Conservation (phyloP, 2,329 filamentous ascomycete species). For the Aspergillus transmontanensis region DNA sequence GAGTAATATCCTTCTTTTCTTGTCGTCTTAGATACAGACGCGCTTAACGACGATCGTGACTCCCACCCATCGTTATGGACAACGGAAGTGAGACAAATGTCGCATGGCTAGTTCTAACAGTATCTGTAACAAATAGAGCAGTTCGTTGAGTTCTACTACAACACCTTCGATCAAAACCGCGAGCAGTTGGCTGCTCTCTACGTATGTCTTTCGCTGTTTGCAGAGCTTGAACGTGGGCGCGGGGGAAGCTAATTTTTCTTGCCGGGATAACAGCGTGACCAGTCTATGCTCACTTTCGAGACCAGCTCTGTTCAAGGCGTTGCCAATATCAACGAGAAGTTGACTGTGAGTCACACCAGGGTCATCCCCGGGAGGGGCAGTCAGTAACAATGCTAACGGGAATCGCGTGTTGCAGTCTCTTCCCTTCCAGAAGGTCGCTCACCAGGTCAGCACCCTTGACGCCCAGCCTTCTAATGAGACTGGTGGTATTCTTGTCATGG, state of each 20-base stretch:
- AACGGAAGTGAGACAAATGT: background rate
- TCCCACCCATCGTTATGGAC: background rate
- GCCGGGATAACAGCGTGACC: constrained; percentile 62
- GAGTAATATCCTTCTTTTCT: constrained; percentile 24
- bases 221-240: background rate
- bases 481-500: constrained; percentile 78
- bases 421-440: constrained; percentile 79
- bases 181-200: constrained; percentile 70
- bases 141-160: constrained; percentile 91
- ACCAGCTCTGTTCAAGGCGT: constrained; percentile 66
- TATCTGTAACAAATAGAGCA: constrained; percentile 61
- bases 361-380: background rate
- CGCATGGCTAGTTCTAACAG: constrained; percentile 19
- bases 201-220: constrained; percentile 57
- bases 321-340: constrained; percentile 73
- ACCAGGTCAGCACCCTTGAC: constrained; percentile 76
- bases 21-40: background rate
- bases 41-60: background rate
- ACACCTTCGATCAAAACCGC: constrained; percentile 77
- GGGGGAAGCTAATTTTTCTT: constrained; percentile 12
- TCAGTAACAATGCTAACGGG: constrained; percentile 9
- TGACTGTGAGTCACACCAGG: constrained; percentile 61
- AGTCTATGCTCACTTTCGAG: constrained; percentile 96
- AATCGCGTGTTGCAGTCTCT: constrained; percentile 58
- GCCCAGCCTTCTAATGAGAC: constrained; percentile 72